These are phyloP conservation scores for Ogataea dorogensis DNA, from an alignment of 805 yeast genomes.

Conservation along the genomic window DNA sequence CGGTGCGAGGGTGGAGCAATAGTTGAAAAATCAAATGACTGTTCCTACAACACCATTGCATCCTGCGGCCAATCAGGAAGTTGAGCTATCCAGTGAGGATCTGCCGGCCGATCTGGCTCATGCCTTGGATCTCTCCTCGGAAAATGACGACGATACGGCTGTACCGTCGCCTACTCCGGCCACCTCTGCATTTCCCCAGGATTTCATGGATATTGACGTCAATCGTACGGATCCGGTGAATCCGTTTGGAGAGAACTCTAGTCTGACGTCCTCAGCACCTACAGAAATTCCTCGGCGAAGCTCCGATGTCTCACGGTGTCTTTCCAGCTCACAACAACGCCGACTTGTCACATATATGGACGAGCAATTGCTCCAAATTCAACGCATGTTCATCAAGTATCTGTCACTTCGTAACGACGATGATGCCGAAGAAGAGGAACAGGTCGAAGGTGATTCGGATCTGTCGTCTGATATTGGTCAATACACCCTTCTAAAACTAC, in stretches of 20 bases:
- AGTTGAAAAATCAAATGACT: conserved; percentile 1
- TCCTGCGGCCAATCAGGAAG: conserved; percentile 31
- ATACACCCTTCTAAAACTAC: conserved; percentile 33
- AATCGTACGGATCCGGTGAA: conserved; percentile 21
- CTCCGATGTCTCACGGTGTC: conserved; percentile 22
- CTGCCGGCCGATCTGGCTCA: conserved; percentile 25
- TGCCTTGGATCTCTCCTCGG: conserved; percentile 22
- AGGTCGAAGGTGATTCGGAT: neutral
- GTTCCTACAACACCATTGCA: conserved; percentile 24
- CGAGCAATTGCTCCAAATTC: conserved; percentile 49
- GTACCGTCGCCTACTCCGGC: conserved; percentile 20
- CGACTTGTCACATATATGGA: conserved; percentile 56
- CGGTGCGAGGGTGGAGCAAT: conserved; percentile 7
- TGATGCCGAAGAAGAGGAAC: conserved; percentile 5
- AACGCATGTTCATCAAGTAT: conserved; percentile 48
- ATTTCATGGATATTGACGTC: conserved; percentile 20
- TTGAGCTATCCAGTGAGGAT: conserved; percentile 17
- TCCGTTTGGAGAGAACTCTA: conserved; percentile 31
- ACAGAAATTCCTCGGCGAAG: conserved; percentile 15
- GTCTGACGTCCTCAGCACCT: conserved; percentile 27
- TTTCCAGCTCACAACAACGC: conserved; percentile 53
- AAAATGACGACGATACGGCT: conserved; percentile 17
- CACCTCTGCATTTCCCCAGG: conserved; percentile 6
- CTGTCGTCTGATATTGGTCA: too few species aligned
- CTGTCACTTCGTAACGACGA: conserved; percentile 32